Evolutionary conservation across 805 yeast species (phyloP), one percentile per base, ranked within the genome.

Genomic region (Pichia nanzhaoensis): DNA sequence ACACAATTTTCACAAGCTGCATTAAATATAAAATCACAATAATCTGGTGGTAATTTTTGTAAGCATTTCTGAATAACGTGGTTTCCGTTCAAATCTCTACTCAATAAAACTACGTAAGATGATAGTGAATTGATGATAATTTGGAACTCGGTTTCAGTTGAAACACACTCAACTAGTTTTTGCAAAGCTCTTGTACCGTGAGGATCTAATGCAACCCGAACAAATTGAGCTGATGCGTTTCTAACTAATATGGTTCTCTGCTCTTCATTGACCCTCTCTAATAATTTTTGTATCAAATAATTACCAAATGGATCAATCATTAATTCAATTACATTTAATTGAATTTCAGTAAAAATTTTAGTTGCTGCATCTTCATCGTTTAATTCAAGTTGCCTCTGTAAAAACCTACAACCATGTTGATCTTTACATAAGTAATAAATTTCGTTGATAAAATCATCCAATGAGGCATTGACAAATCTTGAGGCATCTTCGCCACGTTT

Each of bases 221-320:
- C 81, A 57, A 90, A 75, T 35, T 80, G 80, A 2, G 84, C 77
- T 3, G 89, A 73, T 5, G 95, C 87, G 51, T 80, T 80, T 50
- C 75, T 69, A 27, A 91, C 83, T 39, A 93, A 64, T 14, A 71
- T 64, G 13, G 84, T 69, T 48, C 96, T 71, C 65, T 91, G 95
- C 49, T 74, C 82, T 33, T 73, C 71, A 32, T 74, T 68, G 21
- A 89, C 83, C 52, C 80, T 76, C 60, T 90, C 97, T 52, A 93
- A 71, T 45, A 93, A 66, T 63, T 91, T 93, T 65, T 93, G 99
- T 53, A 95, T 78, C 58, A 93, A 70, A 57, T 93, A 93, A 63
- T 93, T 93, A n/a, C 99, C 99, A 68, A 93, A 93, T 5, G 98
- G 96, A 63, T 90, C 96, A 27, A 77, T 76, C 98, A 93, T 91